A percentile compares a stretch with the other conserved stretches of the same genome.
Conservation (phyloP, 2,329 filamentous ascomycete genomes). For the Sporothrix euskadiensis region DNA sequence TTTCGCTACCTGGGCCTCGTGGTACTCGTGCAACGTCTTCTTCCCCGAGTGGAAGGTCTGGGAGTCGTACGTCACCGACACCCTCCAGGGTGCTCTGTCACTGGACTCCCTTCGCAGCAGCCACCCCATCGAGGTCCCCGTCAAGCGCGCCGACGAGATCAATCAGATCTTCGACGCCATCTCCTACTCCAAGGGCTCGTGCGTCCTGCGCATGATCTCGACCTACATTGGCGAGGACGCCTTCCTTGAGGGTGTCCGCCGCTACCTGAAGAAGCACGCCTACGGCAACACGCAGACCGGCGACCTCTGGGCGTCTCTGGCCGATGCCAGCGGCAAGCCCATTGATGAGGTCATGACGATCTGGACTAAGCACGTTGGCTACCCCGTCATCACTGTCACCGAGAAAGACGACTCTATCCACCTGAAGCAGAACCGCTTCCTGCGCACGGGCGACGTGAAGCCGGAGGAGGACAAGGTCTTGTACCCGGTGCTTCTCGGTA, state of each 20-base stretch:
- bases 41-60: constrained; percentile 99
- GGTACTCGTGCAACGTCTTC: constrained; percentile 89
- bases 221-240: constrained; percentile 89
- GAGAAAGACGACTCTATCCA: constrained; percentile 74
- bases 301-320: constrained; percentile 86
- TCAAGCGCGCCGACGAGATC: constrained; percentile 92
- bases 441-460: constrained; percentile 88
- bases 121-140: constrained; percentile 93
- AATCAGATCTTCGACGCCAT: constrained; percentile 99
- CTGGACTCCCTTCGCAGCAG: constrained; percentile 91
- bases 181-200: constrained; percentile 95
- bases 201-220: constrained; percentile 94
- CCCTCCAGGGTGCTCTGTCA: constrained; percentile 80
- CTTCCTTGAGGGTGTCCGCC: constrained; percentile 88
- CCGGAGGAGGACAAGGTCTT: constrained; percentile 87
- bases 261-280: constrained; percentile 94
- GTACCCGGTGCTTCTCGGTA: constrained; percentile 84
- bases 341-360: constrained; percentile 89
- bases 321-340: constrained; percentile 86
- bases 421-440: constrained; percentile 92
- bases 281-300: constrained; percentile 91
- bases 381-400: constrained; percentile 84
- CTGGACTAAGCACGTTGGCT: constrained; percentile 96
- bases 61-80: constrained; percentile 93
- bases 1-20: constrained; percentile 84